These are phyloP conservation scores for Hymenoscyphus linearis DNA, from an alignment of 2,329 filamentous ascomycete genomes.

Conservation along the genomic window DNA sequence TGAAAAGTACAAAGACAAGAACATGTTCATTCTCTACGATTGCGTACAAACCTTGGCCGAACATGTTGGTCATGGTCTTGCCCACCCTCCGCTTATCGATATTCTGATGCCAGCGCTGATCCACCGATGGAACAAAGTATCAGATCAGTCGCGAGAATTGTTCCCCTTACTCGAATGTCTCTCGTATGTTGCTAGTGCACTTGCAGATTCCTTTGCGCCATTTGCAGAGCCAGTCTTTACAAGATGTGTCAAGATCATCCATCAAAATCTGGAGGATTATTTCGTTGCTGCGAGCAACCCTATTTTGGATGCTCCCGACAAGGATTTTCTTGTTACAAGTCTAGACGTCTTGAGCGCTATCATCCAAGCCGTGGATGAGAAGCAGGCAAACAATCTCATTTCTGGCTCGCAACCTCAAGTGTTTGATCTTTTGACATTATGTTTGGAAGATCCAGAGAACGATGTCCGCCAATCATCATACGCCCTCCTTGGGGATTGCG, in stretches of 20 bases:
- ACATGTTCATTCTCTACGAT: constrained; percentile 98
- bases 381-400: constrained; percentile 72
- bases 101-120: constrained; percentile 92
- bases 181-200: constrained; percentile 85
- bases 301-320: constrained; percentile 73
- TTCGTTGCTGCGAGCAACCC: constrained; percentile 64
- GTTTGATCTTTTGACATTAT: constrained; percentile 85
- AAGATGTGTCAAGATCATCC: constrained; percentile 86
- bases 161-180: constrained; percentile 95
- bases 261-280: constrained; percentile 80
- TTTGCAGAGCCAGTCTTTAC: constrained; percentile 84
- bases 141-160: constrained; percentile 85
- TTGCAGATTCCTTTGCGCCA: constrained; percentile 75
- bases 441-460: constrained; percentile 85
- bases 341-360: constrained; percentile 89
- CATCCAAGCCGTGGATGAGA: constrained; percentile 76
- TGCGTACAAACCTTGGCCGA: constrained; percentile 96
- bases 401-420: constrained; percentile 71
- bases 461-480: constrained; percentile 96
- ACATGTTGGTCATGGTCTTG: constrained; percentile 75
- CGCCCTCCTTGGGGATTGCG: constrained; percentile 88
- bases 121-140: constrained; percentile 77
- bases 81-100: constrained; percentile 73
- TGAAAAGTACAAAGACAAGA: constrained; percentile 92
- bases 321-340: constrained; percentile 94